phyloP scores from a whole-genome alignment of 1,139 yeast genomes.

The Yamadazyma aaseri region DNA sequence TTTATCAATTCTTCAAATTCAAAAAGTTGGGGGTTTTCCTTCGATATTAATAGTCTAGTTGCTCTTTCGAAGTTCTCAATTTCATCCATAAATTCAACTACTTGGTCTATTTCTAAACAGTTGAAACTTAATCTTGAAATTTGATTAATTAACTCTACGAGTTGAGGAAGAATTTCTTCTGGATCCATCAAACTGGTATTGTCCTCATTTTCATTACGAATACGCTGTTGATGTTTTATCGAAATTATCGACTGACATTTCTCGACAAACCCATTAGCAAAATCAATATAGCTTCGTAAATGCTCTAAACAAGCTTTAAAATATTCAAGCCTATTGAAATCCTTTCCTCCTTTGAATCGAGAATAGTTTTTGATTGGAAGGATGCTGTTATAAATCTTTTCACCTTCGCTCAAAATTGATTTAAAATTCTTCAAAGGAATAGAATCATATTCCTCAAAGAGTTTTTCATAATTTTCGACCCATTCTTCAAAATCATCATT shows the following conservation, averaged over 20 bases:
- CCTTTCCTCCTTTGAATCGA: conserved; percentile 4
- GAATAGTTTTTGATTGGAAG: conserved; percentile 19
- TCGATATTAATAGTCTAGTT: conserved; percentile 38
- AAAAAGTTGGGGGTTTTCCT: conserved; percentile 23
- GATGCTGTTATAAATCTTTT: conserved; percentile 43
- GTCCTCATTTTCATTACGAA: conserved; percentile 24
- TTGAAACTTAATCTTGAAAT: conserved; percentile 52
- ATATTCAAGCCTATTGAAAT: conserved; percentile 12
- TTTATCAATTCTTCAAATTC: conserved; percentile 49
- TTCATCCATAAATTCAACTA: conserved; percentile 53
- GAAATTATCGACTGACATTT: conserved; percentile 55
- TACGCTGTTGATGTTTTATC: conserved; percentile 51
- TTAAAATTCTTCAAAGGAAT: conserved; percentile 50
- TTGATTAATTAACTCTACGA: conserved; percentile 38
- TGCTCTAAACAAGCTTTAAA: conserved; percentile 29
- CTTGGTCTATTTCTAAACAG: conserved; percentile 59
- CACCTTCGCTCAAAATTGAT: conserved; percentile 53
- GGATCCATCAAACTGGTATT: conserved; percentile 13
- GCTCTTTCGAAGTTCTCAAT: conserved; percentile 54
- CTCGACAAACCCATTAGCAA: conserved; percentile 53
- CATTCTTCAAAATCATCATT: conserved; percentile 52
- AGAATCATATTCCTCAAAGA: conserved; percentile 40
- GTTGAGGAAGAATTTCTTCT: conserved; percentile 20
- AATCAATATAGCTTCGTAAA: conserved; percentile 41
- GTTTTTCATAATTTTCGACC: conserved; percentile 41